A percentile compares a stretch with the other conserved stretches of the same genome.
These are phyloP conservation scores for Tylopilus sp. DNA, from an alignment of 1,284 basidiomycete genomes.

Conservation along the genomic window DNA sequence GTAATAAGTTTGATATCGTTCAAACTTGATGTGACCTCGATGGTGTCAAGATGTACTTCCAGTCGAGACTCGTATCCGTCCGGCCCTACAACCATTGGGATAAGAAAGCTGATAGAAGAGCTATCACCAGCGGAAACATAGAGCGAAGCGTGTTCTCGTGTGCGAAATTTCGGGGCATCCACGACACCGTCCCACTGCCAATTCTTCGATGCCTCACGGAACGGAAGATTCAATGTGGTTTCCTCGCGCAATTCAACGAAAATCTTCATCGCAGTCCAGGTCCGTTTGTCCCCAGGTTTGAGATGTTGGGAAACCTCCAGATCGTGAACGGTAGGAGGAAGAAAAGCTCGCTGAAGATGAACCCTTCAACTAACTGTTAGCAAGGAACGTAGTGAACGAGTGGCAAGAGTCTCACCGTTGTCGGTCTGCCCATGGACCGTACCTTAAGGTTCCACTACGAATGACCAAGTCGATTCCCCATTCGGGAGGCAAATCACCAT, in stretches of 20 bases:
- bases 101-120: slow-evolving; percentile 76
- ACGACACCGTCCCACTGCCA: slow-evolving; percentile 76
- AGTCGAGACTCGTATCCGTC: slow-evolving; percentile 74
- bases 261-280: slow-evolving; percentile 74
- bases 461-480: slow-evolving; percentile 87
- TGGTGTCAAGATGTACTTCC: slow-evolving; percentile 76
- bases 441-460: slow-evolving; percentile 67
- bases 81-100: slow-evolving; percentile 72
- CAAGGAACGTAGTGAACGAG: neutral
- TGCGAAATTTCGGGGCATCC: slow-evolving; percentile 47
- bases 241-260: slow-evolving; percentile 76
- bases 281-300: slow-evolving; percentile 70
- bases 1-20: slow-evolving; percentile 77
- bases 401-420: slow-evolving; percentile 55
- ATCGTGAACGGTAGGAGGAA: slow-evolving; percentile 74
- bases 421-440: slow-evolving; percentile 93
- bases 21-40: slow-evolving; percentile 77
- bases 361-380: slow-evolving; percentile 41
- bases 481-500: slow-evolving; percentile 83
- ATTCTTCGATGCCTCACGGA: slow-evolving; percentile 84
- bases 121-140: slow-evolving; percentile 72
- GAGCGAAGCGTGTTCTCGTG: slow-evolving; percentile 66
- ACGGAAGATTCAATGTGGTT: slow-evolving; percentile 76
- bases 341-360: slow-evolving; percentile 75
- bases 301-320: slow-evolving; percentile 52